A percentile compares a stretch with the other conserved stretches of the same genome.
Evolutionary conservation across 768 basidiomycete species (phyloP).

Genomic region (Vararia minispora): DNA sequence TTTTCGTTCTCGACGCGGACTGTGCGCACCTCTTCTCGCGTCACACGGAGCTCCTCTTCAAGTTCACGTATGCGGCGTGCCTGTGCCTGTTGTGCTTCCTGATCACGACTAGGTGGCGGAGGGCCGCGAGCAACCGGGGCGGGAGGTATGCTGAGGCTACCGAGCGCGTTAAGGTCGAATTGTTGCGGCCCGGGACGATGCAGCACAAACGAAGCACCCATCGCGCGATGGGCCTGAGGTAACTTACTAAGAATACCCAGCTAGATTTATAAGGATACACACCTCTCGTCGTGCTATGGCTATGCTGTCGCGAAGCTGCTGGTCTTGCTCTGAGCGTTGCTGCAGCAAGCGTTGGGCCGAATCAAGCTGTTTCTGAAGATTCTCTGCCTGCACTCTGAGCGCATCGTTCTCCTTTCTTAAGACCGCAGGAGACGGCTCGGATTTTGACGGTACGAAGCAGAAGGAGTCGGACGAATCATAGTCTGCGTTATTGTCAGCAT

Average conservation of each 20-base stretch:
- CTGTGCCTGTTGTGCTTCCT: constrained; percentile 43
- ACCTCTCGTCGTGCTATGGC: constrained; percentile 60
- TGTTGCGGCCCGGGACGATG: constrained; percentile 30
- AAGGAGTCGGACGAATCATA: constrained; percentile 76
- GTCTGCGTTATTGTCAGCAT: constrained; percentile 21
- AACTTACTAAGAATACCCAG: constrained; percentile 2
- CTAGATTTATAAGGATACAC: constrained; percentile 13
- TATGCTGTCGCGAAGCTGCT: constrained; percentile 72
- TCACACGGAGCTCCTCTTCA: no score
- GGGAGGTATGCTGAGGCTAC: constrained; percentile 45
- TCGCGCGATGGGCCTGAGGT: constrained; percentile 63
- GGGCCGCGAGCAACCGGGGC: constrained; percentile 35
- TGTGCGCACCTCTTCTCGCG: constrained; percentile 53
- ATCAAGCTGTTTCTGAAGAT: constrained; percentile 45
- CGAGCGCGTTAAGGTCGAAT: constrained; percentile 48
- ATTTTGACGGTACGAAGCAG: constrained; percentile 56
- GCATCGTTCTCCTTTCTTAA: constrained; percentile 58
- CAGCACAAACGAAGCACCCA: constrained; percentile 55
- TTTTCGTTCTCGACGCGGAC: constrained; percentile 70
- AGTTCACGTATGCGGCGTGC: constrained; percentile 52
- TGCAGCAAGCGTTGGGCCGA: constrained; percentile 54
- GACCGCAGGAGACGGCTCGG: constrained; percentile 34
- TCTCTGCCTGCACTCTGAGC: constrained; percentile 51
- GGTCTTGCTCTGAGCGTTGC: constrained; percentile 67
- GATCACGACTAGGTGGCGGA: constrained; percentile 37